Percentiles rank a stretch among this genome's conserved stretches.
These are phyloP conservation scores for Clausena lansium DNA, from an alignment of 345 rosid genomes.

Conservation along the genomic window DNA sequence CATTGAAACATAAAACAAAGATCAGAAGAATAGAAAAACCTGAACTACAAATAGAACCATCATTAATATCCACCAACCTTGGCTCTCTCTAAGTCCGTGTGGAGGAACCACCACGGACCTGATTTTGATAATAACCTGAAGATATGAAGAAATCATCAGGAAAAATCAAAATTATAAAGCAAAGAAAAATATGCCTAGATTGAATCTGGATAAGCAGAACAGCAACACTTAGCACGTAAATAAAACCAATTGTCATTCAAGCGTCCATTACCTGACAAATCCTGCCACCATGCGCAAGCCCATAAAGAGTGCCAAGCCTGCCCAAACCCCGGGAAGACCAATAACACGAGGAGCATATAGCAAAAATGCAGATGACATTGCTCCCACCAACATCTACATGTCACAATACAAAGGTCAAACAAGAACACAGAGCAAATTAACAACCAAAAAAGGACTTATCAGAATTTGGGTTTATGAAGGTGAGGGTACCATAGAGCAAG, in stretches of 20 bases:
- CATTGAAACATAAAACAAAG: not conserved
- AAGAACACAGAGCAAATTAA: not conserved
- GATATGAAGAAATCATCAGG: slow-evolving; percentile 13
- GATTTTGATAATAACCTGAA: slow-evolving; percentile 57
- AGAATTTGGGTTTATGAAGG: not conserved
- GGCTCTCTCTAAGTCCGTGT: slow-evolving; percentile 36
- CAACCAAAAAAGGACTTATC: not conserved
- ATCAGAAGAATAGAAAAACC: not conserved
- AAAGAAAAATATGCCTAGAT: not conserved
- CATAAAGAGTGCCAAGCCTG: slow-evolving; percentile 87
- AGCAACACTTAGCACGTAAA: not conserved
- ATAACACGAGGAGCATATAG: slow-evolving; percentile 47
- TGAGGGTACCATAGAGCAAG: slow-evolving; percentile 66
- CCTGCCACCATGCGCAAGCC: slow-evolving; percentile 80
- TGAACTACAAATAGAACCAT: not conserved
- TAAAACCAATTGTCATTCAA: not conserved
- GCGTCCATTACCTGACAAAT: slow-evolving; percentile 52
- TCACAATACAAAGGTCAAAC: slow-evolving; percentile 9
- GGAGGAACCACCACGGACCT: slow-evolving; percentile 99
- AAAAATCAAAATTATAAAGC: not conserved
- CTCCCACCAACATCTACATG: slow-evolving; percentile 72
- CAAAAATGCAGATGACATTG: slow-evolving; percentile 61
- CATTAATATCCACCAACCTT: slow-evolving; percentile 30
- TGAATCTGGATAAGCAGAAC: not conserved
- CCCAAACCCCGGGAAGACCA: slow-evolving; percentile 91